phyloP scores from a whole-genome alignment of 176 grass and related monocot genomes.

The Aegilops sharonensis region DNA sequence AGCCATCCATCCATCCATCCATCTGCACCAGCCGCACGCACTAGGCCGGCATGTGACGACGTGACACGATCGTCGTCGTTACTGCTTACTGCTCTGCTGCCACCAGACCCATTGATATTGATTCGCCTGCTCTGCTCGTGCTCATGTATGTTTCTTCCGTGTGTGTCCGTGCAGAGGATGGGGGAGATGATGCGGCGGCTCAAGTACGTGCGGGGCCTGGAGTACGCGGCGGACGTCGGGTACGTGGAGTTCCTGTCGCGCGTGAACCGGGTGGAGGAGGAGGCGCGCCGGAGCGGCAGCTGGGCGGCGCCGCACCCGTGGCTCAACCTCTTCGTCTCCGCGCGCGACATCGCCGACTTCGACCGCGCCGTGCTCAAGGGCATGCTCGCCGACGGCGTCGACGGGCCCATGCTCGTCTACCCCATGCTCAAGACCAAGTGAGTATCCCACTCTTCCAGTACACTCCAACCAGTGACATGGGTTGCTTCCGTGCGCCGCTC shows the following conservation, averaged over 20 bases:
- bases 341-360: conserved; percentile 60
- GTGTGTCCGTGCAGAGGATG: conserved; percentile 9
- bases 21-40: no score
- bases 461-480: not conserved
- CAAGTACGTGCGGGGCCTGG: conserved; percentile 65
- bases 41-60: not conserved
- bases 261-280: conserved; percentile 71
- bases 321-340: conserved; percentile 88
- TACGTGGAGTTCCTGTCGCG: conserved; percentile 91
- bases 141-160: not conserved
- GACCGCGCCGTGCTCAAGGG: conserved; percentile 55
- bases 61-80: not conserved
- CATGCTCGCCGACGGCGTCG: conserved; percentile 71
- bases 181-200: conserved; percentile 47
- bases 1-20: no score
- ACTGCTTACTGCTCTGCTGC: not conserved
- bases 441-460: not conserved
- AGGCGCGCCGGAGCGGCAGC: conserved; percentile 77
- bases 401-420: conserved; percentile 95
- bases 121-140: not conserved
- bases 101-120: not conserved
- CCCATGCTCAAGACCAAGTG: conserved; percentile 82
- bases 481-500: not conserved
- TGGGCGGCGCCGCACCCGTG: conserved; percentile 91
- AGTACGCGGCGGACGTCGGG: conserved; percentile 64